Evolutionary conservation across 129 eudicot genomes (phyloP).

Genomic region (Glebionis coronaria): DNA sequence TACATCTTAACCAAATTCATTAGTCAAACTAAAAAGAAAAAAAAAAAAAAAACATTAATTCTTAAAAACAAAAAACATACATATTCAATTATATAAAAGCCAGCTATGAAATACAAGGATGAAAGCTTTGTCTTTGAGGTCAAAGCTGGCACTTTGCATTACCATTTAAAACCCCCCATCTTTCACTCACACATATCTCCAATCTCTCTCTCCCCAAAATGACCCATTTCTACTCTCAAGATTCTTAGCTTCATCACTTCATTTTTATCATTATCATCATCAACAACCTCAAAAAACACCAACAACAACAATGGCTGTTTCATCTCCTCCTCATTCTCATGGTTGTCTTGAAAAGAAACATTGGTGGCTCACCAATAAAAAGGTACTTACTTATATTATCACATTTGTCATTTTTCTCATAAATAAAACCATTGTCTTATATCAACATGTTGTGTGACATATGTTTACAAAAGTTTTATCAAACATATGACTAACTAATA

Average conservation of each 20-base stretch:
- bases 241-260: constrained; percentile 17
- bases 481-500: no score
- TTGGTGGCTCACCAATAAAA: constrained; percentile 86
- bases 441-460: no score
- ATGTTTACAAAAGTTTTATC: no score
- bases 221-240: constrained; percentile 4
- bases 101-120: constrained; percentile 77
- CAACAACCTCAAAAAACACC: not conserved
- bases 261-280: not conserved
- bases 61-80: not conserved
- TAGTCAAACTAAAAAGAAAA: constrained; percentile 10
- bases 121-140: constrained; percentile 60
- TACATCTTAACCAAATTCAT: not conserved
- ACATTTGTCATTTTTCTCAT: not conserved
- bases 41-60: not conserved
- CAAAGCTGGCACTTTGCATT: constrained; percentile 79
- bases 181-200: constrained; percentile 13
- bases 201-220: constrained; percentile 5
- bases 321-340: constrained; percentile 44
- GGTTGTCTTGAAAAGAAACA: constrained; percentile 69
- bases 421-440: no score
- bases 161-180: constrained; percentile 32
- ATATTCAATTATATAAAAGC: constrained; percentile 29
- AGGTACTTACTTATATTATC: constrained; percentile 33
- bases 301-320: constrained; percentile 34